phyloP scores from a whole-genome alignment of 1,139 yeast genomes.

The Saccharomycopsis crataegensis region DNA sequence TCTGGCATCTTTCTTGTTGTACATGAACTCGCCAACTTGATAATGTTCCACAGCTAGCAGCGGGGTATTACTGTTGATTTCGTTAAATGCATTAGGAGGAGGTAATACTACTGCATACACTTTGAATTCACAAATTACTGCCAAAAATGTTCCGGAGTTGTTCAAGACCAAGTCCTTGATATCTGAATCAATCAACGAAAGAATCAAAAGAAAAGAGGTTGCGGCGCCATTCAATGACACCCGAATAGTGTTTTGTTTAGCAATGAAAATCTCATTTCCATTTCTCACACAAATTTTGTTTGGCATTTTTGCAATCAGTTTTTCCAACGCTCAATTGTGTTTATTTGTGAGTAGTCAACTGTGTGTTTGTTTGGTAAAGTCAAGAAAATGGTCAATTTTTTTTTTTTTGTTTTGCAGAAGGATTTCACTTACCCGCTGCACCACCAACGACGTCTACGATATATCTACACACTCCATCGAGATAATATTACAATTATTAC shows the following conservation, averaged over 20 bases:
- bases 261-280: conserved; percentile 20
- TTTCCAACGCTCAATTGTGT: too few relatives aligned
- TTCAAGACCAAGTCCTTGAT: conserved; percentile 17
- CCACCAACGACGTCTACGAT: too few relatives aligned
- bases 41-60: not conserved
- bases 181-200: conserved; percentile 11
- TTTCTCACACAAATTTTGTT: conserved; percentile 13
- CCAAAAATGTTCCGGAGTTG: conserved; percentile 20
- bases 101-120: conserved; percentile 19
- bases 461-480: too few relatives aligned
- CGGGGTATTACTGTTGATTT: not conserved
- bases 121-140: conserved; percentile 15
- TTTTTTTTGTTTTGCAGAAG: too few relatives aligned
- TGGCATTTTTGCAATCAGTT: not conserved
- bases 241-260: conserved; percentile 13
- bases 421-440: too few relatives aligned
- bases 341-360: too few relatives aligned
- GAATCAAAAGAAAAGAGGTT: conserved; percentile 6
- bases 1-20: not conserved
- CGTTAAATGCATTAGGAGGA: not conserved
- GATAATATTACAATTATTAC: too few relatives aligned
- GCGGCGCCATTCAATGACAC: not conserved
- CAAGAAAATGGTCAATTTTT: too few relatives aligned
- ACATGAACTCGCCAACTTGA: not conserved
- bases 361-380: too few relatives aligned